Evolutionary conservation across 345 rosid genomes (phyloP).

Genomic region (Eucalyptus pauciflora): DNA sequence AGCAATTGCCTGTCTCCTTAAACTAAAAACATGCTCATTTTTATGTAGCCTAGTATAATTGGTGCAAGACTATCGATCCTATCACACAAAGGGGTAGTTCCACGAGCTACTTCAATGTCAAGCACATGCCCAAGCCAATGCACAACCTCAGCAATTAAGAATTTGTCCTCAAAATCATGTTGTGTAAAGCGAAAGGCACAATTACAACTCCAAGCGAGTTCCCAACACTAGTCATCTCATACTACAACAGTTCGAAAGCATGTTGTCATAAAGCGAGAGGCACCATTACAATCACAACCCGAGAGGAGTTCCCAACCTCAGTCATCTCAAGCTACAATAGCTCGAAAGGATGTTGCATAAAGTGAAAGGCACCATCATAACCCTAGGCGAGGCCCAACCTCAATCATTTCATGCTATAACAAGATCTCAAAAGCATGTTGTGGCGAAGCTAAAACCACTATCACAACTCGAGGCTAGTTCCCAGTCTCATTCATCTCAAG

Average conservation of each 20-base stretch:
- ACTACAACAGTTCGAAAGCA: background rate
- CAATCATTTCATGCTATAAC: background rate
- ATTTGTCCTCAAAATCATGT: background rate
- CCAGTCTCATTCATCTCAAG: background rate
- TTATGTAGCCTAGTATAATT: background rate
- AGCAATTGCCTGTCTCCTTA: background rate
- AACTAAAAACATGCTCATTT: background rate
- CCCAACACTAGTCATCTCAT: background rate
- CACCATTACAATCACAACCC: background rate
- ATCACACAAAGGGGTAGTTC: background rate
- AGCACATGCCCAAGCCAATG: background rate
- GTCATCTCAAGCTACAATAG: background rate
- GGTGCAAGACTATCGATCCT: background rate
- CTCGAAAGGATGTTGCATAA: background rate
- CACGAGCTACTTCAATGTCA: background rate
- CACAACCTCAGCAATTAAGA: background rate
- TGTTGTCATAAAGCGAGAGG: background rate
- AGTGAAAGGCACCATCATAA: background rate
- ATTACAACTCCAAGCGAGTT: accelerated
- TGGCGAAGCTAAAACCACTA: no score
- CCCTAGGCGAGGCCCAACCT: background rate
- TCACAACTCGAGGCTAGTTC: background rate
- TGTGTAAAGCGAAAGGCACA: background rate
- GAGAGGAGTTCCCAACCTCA: background rate
- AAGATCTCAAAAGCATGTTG: background rate